Conservation (phyloP, 1,139 yeast genomes). For the Scheffersomyces cryptocercus region DNA sequence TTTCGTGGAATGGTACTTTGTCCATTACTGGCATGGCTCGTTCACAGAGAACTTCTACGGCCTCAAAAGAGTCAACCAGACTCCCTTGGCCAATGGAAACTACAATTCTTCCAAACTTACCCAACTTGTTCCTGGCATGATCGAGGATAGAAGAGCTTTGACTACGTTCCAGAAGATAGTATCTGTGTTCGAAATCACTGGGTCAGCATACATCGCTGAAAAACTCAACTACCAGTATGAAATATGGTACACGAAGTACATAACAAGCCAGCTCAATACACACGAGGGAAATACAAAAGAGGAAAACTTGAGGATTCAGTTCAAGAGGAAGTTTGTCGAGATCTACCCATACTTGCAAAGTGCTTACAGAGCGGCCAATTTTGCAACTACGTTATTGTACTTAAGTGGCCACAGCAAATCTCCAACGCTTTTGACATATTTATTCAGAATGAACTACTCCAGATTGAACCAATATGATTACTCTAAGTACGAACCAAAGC, state of each 20-base stretch:
- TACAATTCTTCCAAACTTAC: slow-evolving; percentile 37
- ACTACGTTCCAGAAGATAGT: slow-evolving; percentile 55
- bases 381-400: slow-evolving; percentile 65
- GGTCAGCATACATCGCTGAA: slow-evolving; percentile 67
- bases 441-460: slow-evolving; percentile 68
- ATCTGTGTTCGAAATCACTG: slow-evolving; percentile 63
- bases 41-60: slow-evolving; percentile 95
- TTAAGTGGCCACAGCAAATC: slow-evolving; percentile 68
- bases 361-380: slow-evolving; percentile 47
- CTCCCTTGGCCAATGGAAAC: slow-evolving; percentile 34
- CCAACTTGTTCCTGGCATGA: slow-evolving; percentile 47
- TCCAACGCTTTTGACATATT: slow-evolving; percentile 61
- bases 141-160: slow-evolving; percentile 58
- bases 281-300: slow-evolving; percentile 31
- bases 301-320: slow-evolving; percentile 28
- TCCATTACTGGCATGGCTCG: slow-evolving; percentile 77
- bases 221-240: slow-evolving; percentile 71
- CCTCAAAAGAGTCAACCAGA: slow-evolving; percentile 60
- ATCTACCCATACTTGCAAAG: slow-evolving; percentile 63
- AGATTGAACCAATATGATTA: slow-evolving; percentile 68
- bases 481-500: slow-evolving; percentile 43
- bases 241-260: slow-evolving; percentile 56
- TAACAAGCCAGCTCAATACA: slow-evolving; percentile 46
- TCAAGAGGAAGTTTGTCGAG: slow-evolving; percentile 52
- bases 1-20: slow-evolving; percentile 70